Evolutionary conservation across 2,329 filamentous ascomycete genomes (phyloP), one percentile per base, ranked within the genome.

Genomic region (Beauveria bassiana): DNA sequence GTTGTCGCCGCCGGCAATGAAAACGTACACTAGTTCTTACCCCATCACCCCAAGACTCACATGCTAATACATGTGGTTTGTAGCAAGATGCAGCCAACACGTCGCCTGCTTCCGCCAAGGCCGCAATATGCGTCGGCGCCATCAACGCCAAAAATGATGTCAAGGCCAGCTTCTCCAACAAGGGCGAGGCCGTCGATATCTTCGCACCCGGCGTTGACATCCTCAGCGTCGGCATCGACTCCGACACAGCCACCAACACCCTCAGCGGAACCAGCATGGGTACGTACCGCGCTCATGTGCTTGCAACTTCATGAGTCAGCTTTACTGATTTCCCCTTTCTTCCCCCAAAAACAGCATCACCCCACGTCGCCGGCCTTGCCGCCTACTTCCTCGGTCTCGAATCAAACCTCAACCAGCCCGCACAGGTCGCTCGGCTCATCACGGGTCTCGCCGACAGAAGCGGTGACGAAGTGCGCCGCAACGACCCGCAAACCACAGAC

Each of bases 321-420:
- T 64, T 38, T 59, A 50, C 68, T 70, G 57, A 68, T 54, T 38
- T n/a, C 38, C 22, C 18, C 22, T 14, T 5, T 34, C 5, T 5
- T 4, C 12, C 34, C 34, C 34, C 22, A 22, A 38, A 38, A 6
- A 50, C 46, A 75, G 86, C 87, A 28, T 81, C 81, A 14, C 87
- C 87, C 1, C 86, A 89, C 70, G 79, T 90, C 59, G 81, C 84
- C 53, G 88, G 88, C 53, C 77, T 90, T 3, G 85, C 84, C 16
- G 86, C 86, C 31, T 90, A 90, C 73, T 74, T 90, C 38, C 85
- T 90, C 76, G 68, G 75, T 58, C 77, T 85, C 60, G 81, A 85
- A 73, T n/a, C 12, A 12, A 68, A 72, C 59, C 71, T 86, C 64
- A 76, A 71, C 8, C 72, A 73, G 54, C 65, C 71, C n/a, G 51